Base-by-base conservation (phyloP, 768 basidiomycete genomes). In the Cantharellus anzutake region DNA sequence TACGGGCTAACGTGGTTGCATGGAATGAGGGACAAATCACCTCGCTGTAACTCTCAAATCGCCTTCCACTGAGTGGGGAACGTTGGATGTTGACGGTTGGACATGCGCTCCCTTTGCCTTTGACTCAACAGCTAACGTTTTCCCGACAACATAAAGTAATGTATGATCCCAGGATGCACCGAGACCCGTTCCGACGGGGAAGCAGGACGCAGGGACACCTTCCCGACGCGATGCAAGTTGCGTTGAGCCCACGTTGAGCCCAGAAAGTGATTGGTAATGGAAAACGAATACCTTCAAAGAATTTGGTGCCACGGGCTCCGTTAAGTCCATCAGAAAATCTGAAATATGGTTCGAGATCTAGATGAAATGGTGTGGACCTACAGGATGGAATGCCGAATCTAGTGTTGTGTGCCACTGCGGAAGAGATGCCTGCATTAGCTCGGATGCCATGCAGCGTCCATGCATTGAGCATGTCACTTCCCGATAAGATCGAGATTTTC, bases 321-420 rank as follows among this genome's bases (percentile, higher is more conserved):
- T 87, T 88, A 0, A 85, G 85, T 2, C 86, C 86, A 72, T 86
- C 84, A 71, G 81, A 83, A 66, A 84, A 80, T 80, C 82, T n/a
- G 34, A 7, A 29, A 29, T 48, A 52, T 50, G 38, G 40, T 20
- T 39, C 59, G 20, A 57, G 4, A 11, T 51, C 37, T 44, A 56
- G 35, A 50, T n/a, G 35, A 42, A 29, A 16, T 4, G 39, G 56
- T 41, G 51, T 29, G 57, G 29, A 41, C 11, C 3, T 44, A 67
- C 86, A 71, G 5, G 82, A 77, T 42, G 85, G 86, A 59, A 89
- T 72, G 2, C 82, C 80, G 2, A 86, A 73, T 4, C 84, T 73
- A n/a, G 72, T 59, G 80, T 77, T 0, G 86, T 86, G 64, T 83
- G 78, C 86, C 85, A 87, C 66, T 83, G 83, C 11, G 1, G 29